Conservation (phyloP, 208 protist species). For the Entamoeba invadens region DNA sequence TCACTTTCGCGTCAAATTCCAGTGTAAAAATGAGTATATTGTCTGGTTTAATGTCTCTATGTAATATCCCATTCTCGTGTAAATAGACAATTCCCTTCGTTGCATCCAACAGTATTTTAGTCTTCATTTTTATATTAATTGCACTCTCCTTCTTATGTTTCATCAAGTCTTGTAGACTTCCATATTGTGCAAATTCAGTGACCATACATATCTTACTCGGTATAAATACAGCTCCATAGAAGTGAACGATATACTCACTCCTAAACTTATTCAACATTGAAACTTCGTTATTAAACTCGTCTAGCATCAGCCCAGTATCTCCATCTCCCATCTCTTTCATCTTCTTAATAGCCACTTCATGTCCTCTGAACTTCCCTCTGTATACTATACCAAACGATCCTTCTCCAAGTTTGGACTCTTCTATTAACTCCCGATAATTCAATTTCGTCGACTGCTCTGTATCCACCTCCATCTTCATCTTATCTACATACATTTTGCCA, state of each 20-base stretch:
- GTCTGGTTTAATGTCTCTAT: no score
- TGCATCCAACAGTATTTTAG: not conserved
- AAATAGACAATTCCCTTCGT: not conserved
- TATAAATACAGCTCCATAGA: conserved; percentile 39
- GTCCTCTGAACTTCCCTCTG: conserved; percentile 14
- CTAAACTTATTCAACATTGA: conserved; percentile 24
- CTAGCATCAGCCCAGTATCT: not conserved
- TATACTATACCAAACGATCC: conserved; percentile 18
- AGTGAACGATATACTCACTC: conserved; percentile 43
- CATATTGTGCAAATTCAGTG: conserved; percentile 35
- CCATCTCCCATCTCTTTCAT: not conserved
- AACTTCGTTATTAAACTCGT: conserved; percentile 34
- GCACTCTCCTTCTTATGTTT: not conserved
- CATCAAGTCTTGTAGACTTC: conserved; percentile 11
- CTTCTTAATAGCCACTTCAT: conserved; percentile 28
- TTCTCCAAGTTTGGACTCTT: conserved; percentile 4
- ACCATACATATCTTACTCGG: conserved; percentile 35
- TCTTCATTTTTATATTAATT: not conserved
- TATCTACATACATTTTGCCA: not conserved
- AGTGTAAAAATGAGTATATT: no score
- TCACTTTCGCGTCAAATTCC: no score
- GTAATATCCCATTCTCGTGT: not conserved
- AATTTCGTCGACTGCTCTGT: not conserved
- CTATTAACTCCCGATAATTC: not conserved
- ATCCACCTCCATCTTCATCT: not conserved